These are phyloP conservation scores for Tripidium arundinaceum DNA, from an alignment of 202 grass and related monocot species.

Conservation along the genomic window DNA sequence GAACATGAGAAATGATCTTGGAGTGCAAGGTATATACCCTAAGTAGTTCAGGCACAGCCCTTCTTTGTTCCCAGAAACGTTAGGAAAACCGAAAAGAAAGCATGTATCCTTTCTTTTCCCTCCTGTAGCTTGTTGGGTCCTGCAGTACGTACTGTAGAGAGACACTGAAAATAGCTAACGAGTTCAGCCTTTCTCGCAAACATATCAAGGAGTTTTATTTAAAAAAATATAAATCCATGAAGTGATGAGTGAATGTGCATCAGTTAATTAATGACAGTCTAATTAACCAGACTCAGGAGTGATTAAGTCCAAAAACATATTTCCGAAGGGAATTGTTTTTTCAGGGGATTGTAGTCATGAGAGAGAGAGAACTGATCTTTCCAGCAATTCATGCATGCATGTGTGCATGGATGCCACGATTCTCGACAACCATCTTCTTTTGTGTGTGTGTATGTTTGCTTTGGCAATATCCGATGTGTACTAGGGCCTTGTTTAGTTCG, in stretches of 20 bases:
- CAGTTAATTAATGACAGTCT: neutral
- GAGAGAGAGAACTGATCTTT: too few species aligned
- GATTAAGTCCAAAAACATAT: too few species aligned
- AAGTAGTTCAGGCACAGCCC: neutral
- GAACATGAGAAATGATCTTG: constrained; percentile 82
- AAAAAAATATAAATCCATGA: too few species aligned
- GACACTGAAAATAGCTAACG: neutral
- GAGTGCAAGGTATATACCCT: constrained; percentile 60
- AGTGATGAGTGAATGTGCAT: neutral
- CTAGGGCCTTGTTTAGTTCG: too few species aligned
- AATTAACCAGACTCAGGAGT: neutral
- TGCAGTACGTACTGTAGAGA: neutral
- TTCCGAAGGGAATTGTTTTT: too few species aligned
- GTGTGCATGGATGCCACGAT: constrained; percentile 34
- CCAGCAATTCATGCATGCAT: neutral
- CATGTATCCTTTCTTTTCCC: too few species aligned
- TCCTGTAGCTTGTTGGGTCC: neutral
- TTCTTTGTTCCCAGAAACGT: neutral
- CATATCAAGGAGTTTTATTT: neutral
- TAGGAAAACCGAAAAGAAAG: neutral
- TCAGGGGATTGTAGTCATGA: neutral
- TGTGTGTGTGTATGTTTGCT: neutral
- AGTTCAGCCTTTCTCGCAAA: neutral
- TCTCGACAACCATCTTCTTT: neutral
- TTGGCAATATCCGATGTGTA: constrained; percentile 16